Conservation (phyloP, 2,329 filamentous ascomycete species). For the Scytalidium sp. region DNA sequence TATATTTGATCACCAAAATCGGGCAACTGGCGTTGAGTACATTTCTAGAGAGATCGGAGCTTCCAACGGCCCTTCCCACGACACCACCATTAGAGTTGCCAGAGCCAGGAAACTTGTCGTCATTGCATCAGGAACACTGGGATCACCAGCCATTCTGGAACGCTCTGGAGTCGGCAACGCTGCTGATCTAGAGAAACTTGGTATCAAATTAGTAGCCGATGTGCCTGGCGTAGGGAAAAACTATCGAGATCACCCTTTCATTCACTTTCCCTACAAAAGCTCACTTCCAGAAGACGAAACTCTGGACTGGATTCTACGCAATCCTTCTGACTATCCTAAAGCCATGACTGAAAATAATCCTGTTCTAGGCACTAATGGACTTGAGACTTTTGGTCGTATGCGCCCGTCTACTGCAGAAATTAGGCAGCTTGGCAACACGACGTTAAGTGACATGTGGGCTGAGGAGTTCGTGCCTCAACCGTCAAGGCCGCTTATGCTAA, state of each 20-base stretch:
- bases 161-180: conserved; percentile 53
- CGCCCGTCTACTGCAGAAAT: background rate
- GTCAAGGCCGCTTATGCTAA: conserved; percentile 41
- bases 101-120: conserved; percentile 54
- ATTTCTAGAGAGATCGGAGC: too few species aligned
- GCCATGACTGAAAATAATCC: conserved; percentile 45
- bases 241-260: conserved; percentile 46
- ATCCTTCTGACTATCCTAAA: conserved; percentile 41
- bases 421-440: conserved; percentile 25
- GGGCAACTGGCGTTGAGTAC: conserved; percentile 58
- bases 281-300: conserved; percentile 43
- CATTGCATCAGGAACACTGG: conserved; percentile 35
- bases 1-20: conserved; percentile 46
- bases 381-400: conserved; percentile 34
- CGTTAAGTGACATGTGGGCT: conserved; percentile 53
- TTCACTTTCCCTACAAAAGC: conserved; percentile 50
- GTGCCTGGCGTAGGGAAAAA: conserved; percentile 49
- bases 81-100: too few species aligned
- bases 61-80: too few species aligned
- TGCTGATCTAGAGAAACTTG: conserved; percentile 37
- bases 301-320: conserved; percentile 49
- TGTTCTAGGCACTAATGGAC: conserved; percentile 54
- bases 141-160: conserved; percentile 48
- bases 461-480: conserved; percentile 42
- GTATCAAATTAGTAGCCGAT: conserved; percentile 42